A percentile compares a stretch with the other conserved stretches of the same genome.
These are phyloP conservation scores for Hypericum perforatum DNA, from an alignment of 345 rosid genomes.

Conservation along the genomic window DNA sequence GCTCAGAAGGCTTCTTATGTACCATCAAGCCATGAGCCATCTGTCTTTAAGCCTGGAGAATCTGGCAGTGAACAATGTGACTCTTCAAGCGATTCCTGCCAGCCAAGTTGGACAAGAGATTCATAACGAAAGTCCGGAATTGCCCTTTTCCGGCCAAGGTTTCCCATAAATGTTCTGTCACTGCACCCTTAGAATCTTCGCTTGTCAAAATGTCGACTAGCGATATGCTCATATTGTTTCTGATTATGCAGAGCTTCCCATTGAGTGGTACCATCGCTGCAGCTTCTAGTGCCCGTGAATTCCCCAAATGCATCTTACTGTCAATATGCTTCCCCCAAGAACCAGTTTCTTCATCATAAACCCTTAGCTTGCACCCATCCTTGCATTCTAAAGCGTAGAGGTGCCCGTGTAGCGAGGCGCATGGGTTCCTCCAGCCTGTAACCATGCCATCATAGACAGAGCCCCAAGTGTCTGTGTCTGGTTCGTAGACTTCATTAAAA, in stretches of 20 bases:
- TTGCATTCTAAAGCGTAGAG: slow-evolving; percentile 68
- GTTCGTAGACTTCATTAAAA: slow-evolving; percentile 55
- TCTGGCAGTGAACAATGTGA: slow-evolving; percentile 70
- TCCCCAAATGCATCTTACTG: slow-evolving; percentile 62
- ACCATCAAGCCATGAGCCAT: neutral
- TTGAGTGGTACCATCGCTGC: slow-evolving; percentile 62
- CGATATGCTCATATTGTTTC: slow-evolving; percentile 68
- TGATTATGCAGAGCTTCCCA: slow-evolving; percentile 54
- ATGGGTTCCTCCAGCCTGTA: slow-evolving; percentile 68
- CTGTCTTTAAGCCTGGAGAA: slow-evolving; percentile 41
- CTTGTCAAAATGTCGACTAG: slow-evolving; percentile 48
- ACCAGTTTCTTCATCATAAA: slow-evolving; percentile 49
- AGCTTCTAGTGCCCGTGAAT: slow-evolving; percentile 55
- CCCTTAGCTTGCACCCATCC: slow-evolving; percentile 67
- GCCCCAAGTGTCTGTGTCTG: slow-evolving; percentile 48
- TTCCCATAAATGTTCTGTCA: slow-evolving; percentile 59
- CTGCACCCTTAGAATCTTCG: slow-evolving; percentile 27
- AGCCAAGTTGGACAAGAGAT: slow-evolving; percentile 57
- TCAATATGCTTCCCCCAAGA: slow-evolving; percentile 65
- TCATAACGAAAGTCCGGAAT: slow-evolving; percentile 51
- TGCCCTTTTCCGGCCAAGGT: slow-evolving; percentile 56
- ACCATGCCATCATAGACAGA: slow-evolving; percentile 67
- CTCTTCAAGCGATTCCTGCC: slow-evolving; percentile 63
- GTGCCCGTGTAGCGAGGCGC: slow-evolving; percentile 44
- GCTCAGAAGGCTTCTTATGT: too few species aligned